These are phyloP conservation scores for Nannochloris sp. DNA, from an alignment of 139 green algal genomes.

Conservation along the genomic window DNA sequence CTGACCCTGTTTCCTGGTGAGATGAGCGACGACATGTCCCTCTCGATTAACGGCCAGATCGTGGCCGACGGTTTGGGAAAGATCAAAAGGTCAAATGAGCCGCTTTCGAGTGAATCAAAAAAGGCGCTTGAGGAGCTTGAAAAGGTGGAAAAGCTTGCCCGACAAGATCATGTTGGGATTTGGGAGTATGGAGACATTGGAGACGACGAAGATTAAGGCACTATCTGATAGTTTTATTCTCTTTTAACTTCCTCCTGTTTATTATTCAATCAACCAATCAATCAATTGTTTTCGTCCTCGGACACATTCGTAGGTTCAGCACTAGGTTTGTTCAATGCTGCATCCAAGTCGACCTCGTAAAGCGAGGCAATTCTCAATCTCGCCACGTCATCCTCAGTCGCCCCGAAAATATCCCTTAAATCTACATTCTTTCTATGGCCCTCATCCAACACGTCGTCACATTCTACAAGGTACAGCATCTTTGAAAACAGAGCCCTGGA, in stretches of 20 bases:
- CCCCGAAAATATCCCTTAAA: constrained; percentile 71
- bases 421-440: constrained; percentile 38
- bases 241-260: background rate
- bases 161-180: constrained; percentile 54
- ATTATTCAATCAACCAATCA: background rate
- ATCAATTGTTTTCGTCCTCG: background rate
- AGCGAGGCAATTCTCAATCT: constrained; percentile 15
- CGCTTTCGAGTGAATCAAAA: background rate
- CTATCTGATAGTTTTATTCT: background rate
- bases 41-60: constrained; percentile 31
- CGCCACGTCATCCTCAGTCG: constrained; percentile 47
- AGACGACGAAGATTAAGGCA: constrained; percentile 53
- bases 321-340: background rate
- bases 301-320: background rate
- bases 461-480: constrained; percentile 84
- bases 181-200: constrained; percentile 80
- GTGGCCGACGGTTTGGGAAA: constrained; percentile 35
- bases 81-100: background rate
- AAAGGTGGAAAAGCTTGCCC: constrained; percentile 53
- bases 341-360: constrained; percentile 16
- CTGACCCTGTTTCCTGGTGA: background rate
- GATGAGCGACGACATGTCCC: background rate
- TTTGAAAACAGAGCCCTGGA: constrained; percentile 81
- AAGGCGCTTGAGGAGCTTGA: constrained; percentile 29
- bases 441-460: constrained; percentile 47